These are phyloP conservation scores for Fusarium torreyae DNA, from an alignment of 2,329 filamentous ascomycete genomes.

Conservation along the genomic window DNA sequence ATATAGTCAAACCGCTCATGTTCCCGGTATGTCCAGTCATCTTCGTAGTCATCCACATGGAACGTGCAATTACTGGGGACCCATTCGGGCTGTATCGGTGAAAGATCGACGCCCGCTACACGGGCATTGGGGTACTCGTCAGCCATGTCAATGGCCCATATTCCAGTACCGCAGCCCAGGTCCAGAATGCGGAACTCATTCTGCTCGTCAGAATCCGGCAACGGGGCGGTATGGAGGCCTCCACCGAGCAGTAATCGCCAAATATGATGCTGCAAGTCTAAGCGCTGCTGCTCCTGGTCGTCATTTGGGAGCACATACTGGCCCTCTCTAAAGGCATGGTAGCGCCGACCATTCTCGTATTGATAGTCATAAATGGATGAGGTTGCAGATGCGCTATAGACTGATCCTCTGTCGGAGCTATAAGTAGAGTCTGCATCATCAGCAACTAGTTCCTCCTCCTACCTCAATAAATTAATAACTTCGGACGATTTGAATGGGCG, in stretches of 20 bases:
- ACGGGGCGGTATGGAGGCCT: constrained; percentile 46
- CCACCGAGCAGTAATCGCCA: constrained; percentile 50
- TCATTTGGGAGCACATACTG: constrained; percentile 52
- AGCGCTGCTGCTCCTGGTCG: constrained; percentile 55
- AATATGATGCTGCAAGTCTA: constrained; percentile 57
- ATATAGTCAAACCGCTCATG: constrained; percentile 57
- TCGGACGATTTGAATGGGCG: no score
- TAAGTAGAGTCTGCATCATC: constrained; percentile 55
- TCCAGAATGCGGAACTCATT: constrained; percentile 64
- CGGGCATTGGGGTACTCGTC: constrained; percentile 58
- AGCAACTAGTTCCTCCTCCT: constrained; percentile 43
- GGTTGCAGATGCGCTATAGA: constrained; percentile 55
- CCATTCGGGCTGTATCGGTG: constrained; percentile 69
- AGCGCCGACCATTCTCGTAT: constrained; percentile 53
- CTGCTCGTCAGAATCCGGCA: constrained; percentile 37
- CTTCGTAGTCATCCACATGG: constrained; percentile 75
- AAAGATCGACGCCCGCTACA: constrained; percentile 68
- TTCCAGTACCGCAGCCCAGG: constrained; percentile 73
- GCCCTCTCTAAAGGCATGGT: constrained; percentile 54
- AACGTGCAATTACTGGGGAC: constrained; percentile 75
- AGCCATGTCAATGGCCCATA: constrained; percentile 73
- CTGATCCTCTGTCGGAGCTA: constrained; percentile 51
- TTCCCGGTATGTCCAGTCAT: constrained; percentile 55
- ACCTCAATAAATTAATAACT: not conserved
- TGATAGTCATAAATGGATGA: constrained; percentile 62